Conservation (phyloP, 441 rosid species). For the Erodium trifolium region DNA sequence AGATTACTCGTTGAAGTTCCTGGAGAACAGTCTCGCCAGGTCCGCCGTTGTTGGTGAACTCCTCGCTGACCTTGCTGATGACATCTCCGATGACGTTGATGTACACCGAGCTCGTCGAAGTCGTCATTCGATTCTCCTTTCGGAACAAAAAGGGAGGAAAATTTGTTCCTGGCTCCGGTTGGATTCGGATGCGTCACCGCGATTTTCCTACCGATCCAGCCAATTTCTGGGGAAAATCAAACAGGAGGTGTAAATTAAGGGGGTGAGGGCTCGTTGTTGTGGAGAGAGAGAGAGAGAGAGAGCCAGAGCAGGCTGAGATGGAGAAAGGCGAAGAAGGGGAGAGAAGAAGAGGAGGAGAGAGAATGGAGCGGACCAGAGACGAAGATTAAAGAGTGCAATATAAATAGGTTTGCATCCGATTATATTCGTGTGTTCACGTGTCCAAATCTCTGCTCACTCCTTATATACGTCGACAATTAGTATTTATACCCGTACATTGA, state of each 20-base stretch:
- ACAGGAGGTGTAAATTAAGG: background rate
- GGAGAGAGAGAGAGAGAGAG: too few species aligned
- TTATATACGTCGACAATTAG: too few species aligned
- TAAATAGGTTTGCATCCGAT: slow-evolving; percentile 99
- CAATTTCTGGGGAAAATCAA: background rate
- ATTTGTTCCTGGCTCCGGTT: too few species aligned
- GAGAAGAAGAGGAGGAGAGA: too few species aligned
- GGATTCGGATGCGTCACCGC: too few species aligned
- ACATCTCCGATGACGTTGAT: slow-evolving; percentile 90
- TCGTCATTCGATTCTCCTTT: slow-evolving; percentile 24
- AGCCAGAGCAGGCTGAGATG: too few species aligned
- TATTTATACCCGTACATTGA: too few species aligned
- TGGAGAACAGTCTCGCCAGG: slow-evolving; percentile 78
- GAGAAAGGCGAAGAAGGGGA: too few species aligned
- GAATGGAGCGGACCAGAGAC: too few species aligned
- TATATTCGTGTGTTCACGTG: slow-evolving; percentile 48
- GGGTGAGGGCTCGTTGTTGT: too few species aligned
- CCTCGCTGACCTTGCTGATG: slow-evolving; percentile 80
- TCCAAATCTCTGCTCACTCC: slow-evolving; percentile 24
- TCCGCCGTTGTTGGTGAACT: slow-evolving; percentile 73
- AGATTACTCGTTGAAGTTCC: slow-evolving; percentile 88
- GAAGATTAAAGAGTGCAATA: slow-evolving; percentile 42
- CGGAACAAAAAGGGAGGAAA: too few species aligned
- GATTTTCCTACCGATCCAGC: background rate
- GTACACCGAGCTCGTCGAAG: slow-evolving; percentile 59